phyloP scores from a whole-genome alignment of 129 eudicot genomes.

The Dittrichia graveolens region DNA sequence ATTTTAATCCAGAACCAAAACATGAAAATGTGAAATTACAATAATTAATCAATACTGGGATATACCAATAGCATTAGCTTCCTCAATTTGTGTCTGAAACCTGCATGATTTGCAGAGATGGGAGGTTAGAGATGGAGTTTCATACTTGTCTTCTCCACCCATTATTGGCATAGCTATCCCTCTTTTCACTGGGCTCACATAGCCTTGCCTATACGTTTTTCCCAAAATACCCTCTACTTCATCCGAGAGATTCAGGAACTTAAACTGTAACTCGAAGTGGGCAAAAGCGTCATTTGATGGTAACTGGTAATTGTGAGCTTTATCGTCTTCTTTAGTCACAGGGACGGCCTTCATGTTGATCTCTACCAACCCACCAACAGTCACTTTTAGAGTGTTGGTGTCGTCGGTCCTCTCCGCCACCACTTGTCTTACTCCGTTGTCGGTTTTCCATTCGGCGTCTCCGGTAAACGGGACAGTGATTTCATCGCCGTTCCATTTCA shows the following conservation, averaged over 20 bases:
- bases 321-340: conserved; percentile 46
- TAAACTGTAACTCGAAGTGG: conserved; percentile 60
- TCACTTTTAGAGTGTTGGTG: conserved; percentile 44
- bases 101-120: conserved; percentile 47
- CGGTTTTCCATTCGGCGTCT: conserved; percentile 50
- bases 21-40: conserved; percentile 1
- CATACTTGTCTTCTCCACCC: conserved; percentile 69
- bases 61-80: conserved; percentile 24
- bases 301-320: conserved; percentile 55
- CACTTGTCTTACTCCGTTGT: conserved; percentile 38
- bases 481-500: conserved; percentile 44
- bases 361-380: conserved; percentile 41
- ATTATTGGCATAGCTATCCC: conserved; percentile 59
- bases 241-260: conserved; percentile 38
- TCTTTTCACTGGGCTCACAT: conserved; percentile 45
- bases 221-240: conserved; percentile 59
- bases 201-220: conserved; percentile 51
- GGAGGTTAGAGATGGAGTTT: conserved; percentile 36
- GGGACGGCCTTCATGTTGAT: conserved; percentile 52
- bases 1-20: conserved; percentile 1
- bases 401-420: conserved; percentile 59
- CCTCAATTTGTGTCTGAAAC: conserved; percentile 33
- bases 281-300: conserved; percentile 58
- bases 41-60: conserved; percentile 24
- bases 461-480: conserved; percentile 45